phyloP scores from a whole-genome alignment of 2,329 filamentous ascomycete genomes.

The Didymella exigua region DNA sequence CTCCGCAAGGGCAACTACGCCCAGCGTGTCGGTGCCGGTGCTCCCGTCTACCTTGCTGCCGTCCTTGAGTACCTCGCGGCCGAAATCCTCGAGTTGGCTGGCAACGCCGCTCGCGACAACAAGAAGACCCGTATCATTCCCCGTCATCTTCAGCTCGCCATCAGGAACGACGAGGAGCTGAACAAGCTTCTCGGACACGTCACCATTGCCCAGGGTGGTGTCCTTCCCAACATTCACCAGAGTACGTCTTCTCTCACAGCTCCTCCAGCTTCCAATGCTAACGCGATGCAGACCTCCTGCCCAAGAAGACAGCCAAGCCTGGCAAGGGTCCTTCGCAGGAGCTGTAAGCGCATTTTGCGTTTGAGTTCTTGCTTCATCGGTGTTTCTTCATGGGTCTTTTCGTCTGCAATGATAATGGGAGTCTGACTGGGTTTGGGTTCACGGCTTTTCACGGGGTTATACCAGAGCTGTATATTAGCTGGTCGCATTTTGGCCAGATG shows the following conservation, averaged over 20 bases:
- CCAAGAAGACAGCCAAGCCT: constrained; percentile 98
- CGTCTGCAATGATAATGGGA: constrained; percentile 77
- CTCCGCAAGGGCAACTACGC: constrained; percentile 99
- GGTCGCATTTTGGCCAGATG: constrained; percentile 55
- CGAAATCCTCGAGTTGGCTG: constrained; percentile 98
- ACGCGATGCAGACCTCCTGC: constrained; percentile 78
- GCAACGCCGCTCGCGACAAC: constrained; percentile 98
- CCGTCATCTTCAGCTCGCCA: constrained; percentile 97
- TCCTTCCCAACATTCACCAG: constrained; percentile 95
- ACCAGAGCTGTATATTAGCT: constrained; percentile 68
- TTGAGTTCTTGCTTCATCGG: constrained; percentile 49
- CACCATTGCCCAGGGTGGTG: constrained; percentile 96
- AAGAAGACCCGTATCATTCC: constrained; percentile 99
- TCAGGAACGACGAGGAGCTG: constrained; percentile 99
- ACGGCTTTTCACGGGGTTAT: constrained; percentile 57
- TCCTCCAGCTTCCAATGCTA: constrained; percentile 40
- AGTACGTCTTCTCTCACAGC: constrained; percentile 67
- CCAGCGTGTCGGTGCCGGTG: constrained; percentile 98
- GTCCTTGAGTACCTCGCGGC: constrained; percentile 98
- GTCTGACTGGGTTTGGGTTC: constrained; percentile 66
- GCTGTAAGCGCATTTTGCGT: constrained; percentile 67
- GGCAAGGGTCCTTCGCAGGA: constrained; percentile 94
- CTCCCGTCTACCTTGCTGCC: constrained; percentile 94
- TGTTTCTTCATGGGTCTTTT: constrained; percentile 60
- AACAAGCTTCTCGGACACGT: constrained; percentile 98